Evolutionary conservation across 75 land plant genomes (phyloP).

Genomic region (Azolla pinnata): DNA sequence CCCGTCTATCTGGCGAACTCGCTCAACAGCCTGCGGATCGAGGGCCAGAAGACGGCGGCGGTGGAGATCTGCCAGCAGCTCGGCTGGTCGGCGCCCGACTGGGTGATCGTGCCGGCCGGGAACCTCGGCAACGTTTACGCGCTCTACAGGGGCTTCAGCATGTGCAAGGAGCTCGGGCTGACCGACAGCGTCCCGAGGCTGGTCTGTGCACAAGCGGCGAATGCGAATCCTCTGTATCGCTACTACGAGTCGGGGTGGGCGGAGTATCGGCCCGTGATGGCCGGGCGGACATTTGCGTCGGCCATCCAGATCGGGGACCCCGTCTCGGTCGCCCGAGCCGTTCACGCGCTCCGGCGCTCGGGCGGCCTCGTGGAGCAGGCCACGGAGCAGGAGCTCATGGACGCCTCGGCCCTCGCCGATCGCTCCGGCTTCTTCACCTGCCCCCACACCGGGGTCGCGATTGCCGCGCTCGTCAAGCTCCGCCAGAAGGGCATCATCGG

Average conservation of each 20-base stretch:
- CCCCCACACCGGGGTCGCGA: conserved; percentile 12
- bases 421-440: conserved; percentile 10
- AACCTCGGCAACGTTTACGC: conserved; percentile 15
- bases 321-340: conserved; percentile 10
- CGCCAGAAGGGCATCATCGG: conserved; percentile 5
- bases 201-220: conserved; percentile 14
- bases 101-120: conserved; percentile 15
- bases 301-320: too few relatives aligned
- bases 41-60: conserved; percentile 16
- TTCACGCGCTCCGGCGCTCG: conserved; percentile 6
- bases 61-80: conserved; percentile 15
- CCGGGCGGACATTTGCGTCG: conserved; percentile 15
- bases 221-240: conserved; percentile 12
- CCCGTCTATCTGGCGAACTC: conserved; percentile 15
- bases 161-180: conserved; percentile 14
- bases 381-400: conserved; percentile 13
- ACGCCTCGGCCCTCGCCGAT: too few relatives aligned
- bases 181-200: too few relatives aligned
- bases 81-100: conserved; percentile 12
- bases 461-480: conserved; percentile 4
- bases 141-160: conserved; percentile 7
- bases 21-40: conserved; percentile 14
- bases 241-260: conserved; percentile 16
- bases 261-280: conserved; percentile 5
- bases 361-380: conserved; percentile 13